A percentile compares a stretch with the other conserved stretches of the same genome.
These are phyloP conservation scores for Cladosporium sp. DNA, from an alignment of 2,329 filamentous ascomycete species.

Conservation along the genomic window DNA sequence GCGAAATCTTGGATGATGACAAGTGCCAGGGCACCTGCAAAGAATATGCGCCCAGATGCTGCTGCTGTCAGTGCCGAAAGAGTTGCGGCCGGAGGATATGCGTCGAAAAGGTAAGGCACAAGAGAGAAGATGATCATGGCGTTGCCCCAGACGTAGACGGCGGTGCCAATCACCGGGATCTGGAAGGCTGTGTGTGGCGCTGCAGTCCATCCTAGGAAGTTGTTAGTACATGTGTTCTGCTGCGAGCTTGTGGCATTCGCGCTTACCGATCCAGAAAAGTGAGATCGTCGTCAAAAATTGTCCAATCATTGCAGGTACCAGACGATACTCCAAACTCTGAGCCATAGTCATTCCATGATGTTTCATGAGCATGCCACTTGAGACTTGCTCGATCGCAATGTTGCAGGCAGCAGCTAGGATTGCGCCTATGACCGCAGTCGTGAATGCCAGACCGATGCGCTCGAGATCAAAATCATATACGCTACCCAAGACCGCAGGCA, in stretches of 20 bases:
- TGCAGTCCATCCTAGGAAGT: constrained; percentile 27
- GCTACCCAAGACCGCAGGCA: constrained; percentile 28
- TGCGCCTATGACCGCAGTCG: constrained; percentile 28
- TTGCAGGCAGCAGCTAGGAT: constrained; percentile 25
- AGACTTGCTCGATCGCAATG: constrained; percentile 26
- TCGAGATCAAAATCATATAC: constrained; percentile 12
- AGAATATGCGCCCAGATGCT: constrained; percentile 27
- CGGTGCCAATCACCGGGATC: constrained; percentile 32
- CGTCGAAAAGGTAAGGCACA: constrained; percentile 37
- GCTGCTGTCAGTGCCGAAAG: constrained; percentile 33
- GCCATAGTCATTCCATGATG: constrained; percentile 2
- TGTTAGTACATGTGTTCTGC: not conserved
- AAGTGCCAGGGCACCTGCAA: constrained; percentile 31
- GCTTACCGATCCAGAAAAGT: constrained; percentile 32
- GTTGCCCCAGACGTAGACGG: constrained; percentile 32
- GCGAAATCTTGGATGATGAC: constrained; percentile 30
- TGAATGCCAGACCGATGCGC: constrained; percentile 32
- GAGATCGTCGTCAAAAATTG: constrained; percentile 26
- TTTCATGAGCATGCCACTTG: constrained; percentile 7
- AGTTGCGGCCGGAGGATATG: constrained; percentile 32
- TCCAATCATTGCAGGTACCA: constrained; percentile 35
- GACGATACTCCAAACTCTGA: constrained; percentile 29
- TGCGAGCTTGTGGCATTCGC: not conserved
- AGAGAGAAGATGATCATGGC: constrained; percentile 30
- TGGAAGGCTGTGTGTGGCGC: constrained; percentile 24